A percentile compares a stretch with the other conserved stretches of the same genome.
Evolutionary conservation across 2,329 filamentous ascomycete species (phyloP).

Genomic region (Aspergillus udagawae): DNA sequence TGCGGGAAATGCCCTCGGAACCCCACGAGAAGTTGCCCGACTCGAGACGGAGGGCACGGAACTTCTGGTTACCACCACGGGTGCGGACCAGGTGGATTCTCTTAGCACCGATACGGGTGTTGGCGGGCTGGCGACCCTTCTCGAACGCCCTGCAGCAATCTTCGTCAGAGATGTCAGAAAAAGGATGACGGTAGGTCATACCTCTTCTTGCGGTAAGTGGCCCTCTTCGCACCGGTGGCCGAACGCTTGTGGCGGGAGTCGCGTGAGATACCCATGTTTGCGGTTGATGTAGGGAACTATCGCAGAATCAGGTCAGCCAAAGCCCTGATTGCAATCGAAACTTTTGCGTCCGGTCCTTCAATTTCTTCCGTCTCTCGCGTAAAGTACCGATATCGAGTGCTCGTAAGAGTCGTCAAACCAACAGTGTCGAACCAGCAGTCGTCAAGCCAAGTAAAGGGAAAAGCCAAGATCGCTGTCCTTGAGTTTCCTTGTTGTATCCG

Average conservation of each 20-base stretch:
- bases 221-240: slow-evolving; percentile 96
- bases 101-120: slow-evolving; percentile 98
- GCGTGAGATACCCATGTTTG: slow-evolving; percentile 99
- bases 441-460: no score
- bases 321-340: no score
- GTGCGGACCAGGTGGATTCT: slow-evolving; percentile 95
- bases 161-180: no score
- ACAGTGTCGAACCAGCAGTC: no score
- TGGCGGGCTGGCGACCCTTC: slow-evolving; percentile 98
- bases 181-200: slow-evolving; percentile 34
- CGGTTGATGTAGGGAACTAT: slow-evolving; percentile 57
- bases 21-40: slow-evolving; percentile 99
- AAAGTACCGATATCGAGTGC: no score
- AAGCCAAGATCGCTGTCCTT: no score
- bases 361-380: no score
- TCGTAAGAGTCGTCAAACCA: no score
- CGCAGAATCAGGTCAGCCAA: neutral
- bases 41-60: slow-evolving; percentile 97
- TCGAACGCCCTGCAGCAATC: slow-evolving; percentile 96
- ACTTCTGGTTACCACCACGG: slow-evolving; percentile 98
- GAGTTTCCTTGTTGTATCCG: no score
- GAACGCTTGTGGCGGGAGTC: slow-evolving; percentile 99
- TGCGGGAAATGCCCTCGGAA: slow-evolving; percentile 95
- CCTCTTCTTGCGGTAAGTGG: slow-evolving; percentile 72
- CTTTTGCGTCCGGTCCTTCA: no score